Conservation (phyloP, 257 asterid genomes). For the Solanum verrucosum region DNA sequence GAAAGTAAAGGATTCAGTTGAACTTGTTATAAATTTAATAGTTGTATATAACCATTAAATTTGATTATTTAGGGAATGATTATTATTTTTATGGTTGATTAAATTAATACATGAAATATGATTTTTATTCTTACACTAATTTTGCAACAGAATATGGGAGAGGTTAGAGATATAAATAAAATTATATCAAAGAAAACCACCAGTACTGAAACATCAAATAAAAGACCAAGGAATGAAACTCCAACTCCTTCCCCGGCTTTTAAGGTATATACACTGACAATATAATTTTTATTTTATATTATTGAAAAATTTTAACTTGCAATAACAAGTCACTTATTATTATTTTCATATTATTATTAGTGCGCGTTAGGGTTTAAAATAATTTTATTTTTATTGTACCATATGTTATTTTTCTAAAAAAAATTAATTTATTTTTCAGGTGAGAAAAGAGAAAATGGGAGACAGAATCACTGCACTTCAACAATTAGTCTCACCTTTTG, state of each 20-base stretch:
- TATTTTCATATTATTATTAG: not conserved
- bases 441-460: slow-evolving; percentile 71
- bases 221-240: slow-evolving; percentile 50
- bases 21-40: not conserved
- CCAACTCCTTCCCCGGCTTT: slow-evolving; percentile 54
- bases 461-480: slow-evolving; percentile 88
- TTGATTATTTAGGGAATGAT: not conserved
- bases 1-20: not conserved
- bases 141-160: slow-evolving; percentile 20
- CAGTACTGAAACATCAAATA: slow-evolving; percentile 33
- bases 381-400: not conserved
- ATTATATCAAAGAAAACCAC: slow-evolving; percentile 24
- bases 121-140: not conserved
- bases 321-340: not conserved
- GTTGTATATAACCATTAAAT: not conserved
- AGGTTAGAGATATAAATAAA: slow-evolving; percentile 17
- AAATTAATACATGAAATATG: not conserved
- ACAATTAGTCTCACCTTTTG: slow-evolving; percentile 86
- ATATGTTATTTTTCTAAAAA: not conserved
- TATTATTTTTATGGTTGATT: not conserved
- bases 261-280: slow-evolving; percentile 27
- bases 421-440: slow-evolving; percentile 27
- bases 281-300: not conserved
- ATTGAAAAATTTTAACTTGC: accelerated
- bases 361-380: not conserved